A percentile compares a stretch with the other conserved stretches of the same genome.
Evolutionary conservation across 2,329 filamentous ascomycete genomes (phyloP).

Genomic region (Dissoconium aciculare): DNA sequence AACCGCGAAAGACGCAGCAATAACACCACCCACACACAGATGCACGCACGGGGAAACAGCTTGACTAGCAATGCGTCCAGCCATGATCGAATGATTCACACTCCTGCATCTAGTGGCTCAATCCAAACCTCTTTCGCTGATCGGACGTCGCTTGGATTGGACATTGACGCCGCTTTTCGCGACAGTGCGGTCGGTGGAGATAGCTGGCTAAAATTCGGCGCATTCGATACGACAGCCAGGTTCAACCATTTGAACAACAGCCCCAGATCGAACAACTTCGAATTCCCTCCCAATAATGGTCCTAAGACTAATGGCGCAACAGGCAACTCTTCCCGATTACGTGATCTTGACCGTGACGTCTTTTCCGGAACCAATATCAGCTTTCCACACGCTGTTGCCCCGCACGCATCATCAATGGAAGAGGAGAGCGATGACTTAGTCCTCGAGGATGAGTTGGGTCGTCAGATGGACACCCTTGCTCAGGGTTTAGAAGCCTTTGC

Average conservation of each 20-base stretch:
- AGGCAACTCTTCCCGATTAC: slow-evolving; percentile 7
- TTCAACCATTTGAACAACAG: slow-evolving; percentile 6
- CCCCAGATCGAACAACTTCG: slow-evolving; percentile 8
- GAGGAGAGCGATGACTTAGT: slow-evolving; percentile 19
- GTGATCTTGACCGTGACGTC: slow-evolving; percentile 10
- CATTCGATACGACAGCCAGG: slow-evolving; percentile 8
- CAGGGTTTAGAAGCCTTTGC: slow-evolving; percentile 8
- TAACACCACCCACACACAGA: slow-evolving; percentile 14
- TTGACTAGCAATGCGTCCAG: slow-evolving; percentile 19
- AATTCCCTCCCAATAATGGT: slow-evolving; percentile 8
- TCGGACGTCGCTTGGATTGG: slow-evolving; percentile 1
- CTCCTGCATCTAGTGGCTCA: not conserved
- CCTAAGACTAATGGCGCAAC: slow-evolving; percentile 8
- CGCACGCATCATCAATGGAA: slow-evolving; percentile 18
- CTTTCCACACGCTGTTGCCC: slow-evolving; percentile 18
- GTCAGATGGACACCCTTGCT: slow-evolving; percentile 16
- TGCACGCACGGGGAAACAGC: slow-evolving; percentile 22
- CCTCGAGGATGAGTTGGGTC: slow-evolving; percentile 19
- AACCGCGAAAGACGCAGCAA: slow-evolving; percentile 15
- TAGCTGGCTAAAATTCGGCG: slow-evolving; percentile 11
- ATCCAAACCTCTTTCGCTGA: not conserved
- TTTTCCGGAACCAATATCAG: slow-evolving; percentile 12
- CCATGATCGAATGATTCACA: slow-evolving; percentile 7
- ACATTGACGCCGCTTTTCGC: not conserved
- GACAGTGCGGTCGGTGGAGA: slow-evolving; percentile 6